Conservation (phyloP, 2,329 filamentous ascomycete species). For the Aspergillus clavatus region DNA sequence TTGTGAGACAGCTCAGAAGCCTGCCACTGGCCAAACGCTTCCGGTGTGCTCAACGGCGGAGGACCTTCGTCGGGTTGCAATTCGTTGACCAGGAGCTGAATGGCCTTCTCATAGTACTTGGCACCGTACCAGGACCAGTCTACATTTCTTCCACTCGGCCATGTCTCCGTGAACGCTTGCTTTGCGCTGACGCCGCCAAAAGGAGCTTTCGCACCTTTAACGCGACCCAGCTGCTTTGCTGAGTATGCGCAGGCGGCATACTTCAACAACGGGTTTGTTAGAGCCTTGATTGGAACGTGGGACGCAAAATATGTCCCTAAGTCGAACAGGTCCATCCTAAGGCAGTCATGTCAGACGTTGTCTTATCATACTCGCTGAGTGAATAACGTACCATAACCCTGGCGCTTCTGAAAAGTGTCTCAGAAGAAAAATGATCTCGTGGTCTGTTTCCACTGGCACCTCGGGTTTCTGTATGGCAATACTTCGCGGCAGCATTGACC, state of each 20-base stretch:
- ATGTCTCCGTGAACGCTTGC: conserved; percentile 52
- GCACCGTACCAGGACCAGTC: conserved; percentile 60
- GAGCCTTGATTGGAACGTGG: conserved; percentile 56
- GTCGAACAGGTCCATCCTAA: conserved; percentile 44
- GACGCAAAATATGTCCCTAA: conserved; percentile 57
- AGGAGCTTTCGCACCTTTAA: conserved; percentile 49
- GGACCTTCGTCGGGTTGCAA: conserved; percentile 36
- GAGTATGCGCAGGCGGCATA: conserved; percentile 57
- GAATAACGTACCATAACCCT: conserved; percentile 49
- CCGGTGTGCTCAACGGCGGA: conserved; percentile 30
- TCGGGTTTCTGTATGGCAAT: conserved; percentile 22
- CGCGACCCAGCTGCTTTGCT: conserved; percentile 56
- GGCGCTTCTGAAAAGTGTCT: conserved; percentile 57
- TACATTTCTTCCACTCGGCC: conserved; percentile 45
- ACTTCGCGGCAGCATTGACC: conserved; percentile 19
- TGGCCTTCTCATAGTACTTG: conserved; percentile 60
- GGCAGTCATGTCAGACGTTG: conserved; percentile 10
- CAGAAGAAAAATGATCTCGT: conserved; percentile 57
- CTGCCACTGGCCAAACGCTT: conserved; percentile 36
- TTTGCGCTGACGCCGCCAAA: conserved; percentile 43
- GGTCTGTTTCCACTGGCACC: conserved; percentile 41
- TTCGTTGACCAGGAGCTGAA: conserved; percentile 51
- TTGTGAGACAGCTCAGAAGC: conserved; percentile 29
- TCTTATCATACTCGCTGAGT: not conserved
- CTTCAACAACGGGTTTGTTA: conserved; percentile 44